Evolutionary conservation across 441 rosid species (phyloP).

Genomic region (Geranium incanum): DNA sequence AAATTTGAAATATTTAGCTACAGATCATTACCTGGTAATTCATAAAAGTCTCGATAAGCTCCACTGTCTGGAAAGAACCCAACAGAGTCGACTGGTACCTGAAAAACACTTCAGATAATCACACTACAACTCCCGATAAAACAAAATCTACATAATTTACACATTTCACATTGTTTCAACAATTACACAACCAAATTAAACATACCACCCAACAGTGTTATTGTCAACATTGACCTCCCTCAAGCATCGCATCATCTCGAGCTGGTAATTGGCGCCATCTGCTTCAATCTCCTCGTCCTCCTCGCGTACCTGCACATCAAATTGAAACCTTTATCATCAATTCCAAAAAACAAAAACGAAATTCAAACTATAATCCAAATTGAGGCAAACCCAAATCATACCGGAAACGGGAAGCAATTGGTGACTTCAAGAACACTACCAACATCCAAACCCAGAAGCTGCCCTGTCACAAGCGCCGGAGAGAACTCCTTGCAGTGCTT

Average conservation of each 20-base stretch:
- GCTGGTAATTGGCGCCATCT: constrained; percentile 97
- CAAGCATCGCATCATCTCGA: constrained; percentile 96
- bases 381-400: constrained; percentile 19
- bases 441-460: constrained; percentile 91
- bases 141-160: neutral
- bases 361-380: neutral
- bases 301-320: constrained; percentile 46
- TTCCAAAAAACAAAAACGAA: neutral
- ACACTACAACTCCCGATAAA: neutral
- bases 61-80: constrained; percentile 94
- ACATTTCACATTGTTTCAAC: neutral
- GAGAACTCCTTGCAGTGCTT: constrained; percentile 95
- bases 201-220: constrained; percentile 92
- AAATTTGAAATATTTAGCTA: neutral
- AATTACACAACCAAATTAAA: neutral
- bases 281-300: constrained; percentile 96
- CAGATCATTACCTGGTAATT: constrained; percentile 72
- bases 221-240: constrained; percentile 97
- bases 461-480: constrained; percentile 86
- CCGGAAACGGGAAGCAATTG: constrained; percentile 95
- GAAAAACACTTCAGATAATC: constrained; percentile 16
- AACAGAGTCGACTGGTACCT: constrained; percentile 94
- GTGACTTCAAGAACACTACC: constrained; percentile 96
- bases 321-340: neutral
- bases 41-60: constrained; percentile 92